These are phyloP conservation scores for Aspergillus taichungensis DNA, from an alignment of 495 filamentous ascomycete genomes.

Conservation along the genomic window DNA sequence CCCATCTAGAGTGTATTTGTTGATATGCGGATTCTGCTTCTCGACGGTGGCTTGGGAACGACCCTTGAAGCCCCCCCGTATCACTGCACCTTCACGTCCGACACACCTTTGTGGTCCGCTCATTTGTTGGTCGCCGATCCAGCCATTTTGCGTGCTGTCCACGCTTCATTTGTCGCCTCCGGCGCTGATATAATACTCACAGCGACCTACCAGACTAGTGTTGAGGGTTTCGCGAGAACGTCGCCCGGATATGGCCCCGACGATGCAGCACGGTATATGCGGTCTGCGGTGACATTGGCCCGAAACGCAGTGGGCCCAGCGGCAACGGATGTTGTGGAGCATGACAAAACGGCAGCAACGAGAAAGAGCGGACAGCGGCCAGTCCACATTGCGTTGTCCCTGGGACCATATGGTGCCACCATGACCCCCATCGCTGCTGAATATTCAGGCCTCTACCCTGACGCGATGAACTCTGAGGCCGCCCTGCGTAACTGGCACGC, in stretches of 20 bases:
- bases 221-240: conserved; percentile 42
- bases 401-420: conserved; percentile 58
- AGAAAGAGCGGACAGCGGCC: conserved; percentile 11
- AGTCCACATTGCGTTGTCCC: conserved; percentile 36
- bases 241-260: conserved; percentile 14
- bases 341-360: no score
- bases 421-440: conserved; percentile 52
- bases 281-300: conserved; percentile 16
- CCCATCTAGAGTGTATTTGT: no score
- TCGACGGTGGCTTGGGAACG: conserved; percentile 61
- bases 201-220: conserved; percentile 56
- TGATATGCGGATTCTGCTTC: conserved; percentile 29
- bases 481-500: conserved; percentile 46
- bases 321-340: conserved; percentile 25
- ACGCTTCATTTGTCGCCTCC: conserved; percentile 42
- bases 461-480: conserved; percentile 29
- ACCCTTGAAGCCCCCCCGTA: conserved; percentile 48
- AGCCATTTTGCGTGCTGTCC: conserved; percentile 40
- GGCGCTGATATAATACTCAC: conserved; percentile 53
- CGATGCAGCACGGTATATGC: conserved; percentile 16
- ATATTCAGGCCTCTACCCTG: conserved; percentile 53
- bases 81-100: conserved; percentile 34
- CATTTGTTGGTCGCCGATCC: conserved; percentile 47
- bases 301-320: conserved; percentile 13
- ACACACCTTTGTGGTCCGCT: conserved; percentile 56